phyloP scores from a whole-genome alignment of 805 yeast species.

The Metschnikowia lunata region DNA sequence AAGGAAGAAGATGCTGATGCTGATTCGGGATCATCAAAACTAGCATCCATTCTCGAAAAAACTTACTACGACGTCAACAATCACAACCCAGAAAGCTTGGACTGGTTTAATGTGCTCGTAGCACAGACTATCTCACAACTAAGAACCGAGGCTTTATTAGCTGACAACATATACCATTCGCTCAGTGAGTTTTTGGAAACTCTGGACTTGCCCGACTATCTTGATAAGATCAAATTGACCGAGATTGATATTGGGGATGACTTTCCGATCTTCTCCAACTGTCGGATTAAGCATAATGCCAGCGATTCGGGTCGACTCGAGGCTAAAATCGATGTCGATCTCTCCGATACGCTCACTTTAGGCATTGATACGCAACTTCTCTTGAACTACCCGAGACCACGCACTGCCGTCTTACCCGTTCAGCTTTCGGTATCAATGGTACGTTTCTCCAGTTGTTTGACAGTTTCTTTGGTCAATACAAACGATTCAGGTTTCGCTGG shows the following conservation, averaged over 20 bases:
- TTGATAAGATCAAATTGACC: constrained; percentile 72
- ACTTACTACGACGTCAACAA: constrained; percentile 87
- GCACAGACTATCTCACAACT: constrained; percentile 88
- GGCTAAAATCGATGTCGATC: constrained; percentile 87
- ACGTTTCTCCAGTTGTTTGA: constrained; percentile 83
- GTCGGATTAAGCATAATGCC: constrained; percentile 66
- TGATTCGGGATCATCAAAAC: constrained; percentile 15
- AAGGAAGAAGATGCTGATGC: constrained; percentile 11
- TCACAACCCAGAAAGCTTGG: constrained; percentile 86
- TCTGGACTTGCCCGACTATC: constrained; percentile 70
- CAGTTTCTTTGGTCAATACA: constrained; percentile 62
- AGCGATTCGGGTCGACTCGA: constrained; percentile 56
- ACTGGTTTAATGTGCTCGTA: constrained; percentile 92
- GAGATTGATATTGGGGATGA: constrained; percentile 93
- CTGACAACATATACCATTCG: constrained; percentile 80
- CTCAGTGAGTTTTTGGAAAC: constrained; percentile 61
- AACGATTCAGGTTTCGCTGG: constrained; percentile 15
- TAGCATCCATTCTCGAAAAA: constrained; percentile 67
- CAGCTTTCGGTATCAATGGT: constrained; percentile 82
- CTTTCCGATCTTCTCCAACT: constrained; percentile 91
- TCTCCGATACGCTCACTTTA: constrained; percentile 79
- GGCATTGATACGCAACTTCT: constrained; percentile 79
- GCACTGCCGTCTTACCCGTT: constrained; percentile 84
- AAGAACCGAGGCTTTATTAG: constrained; percentile 79
- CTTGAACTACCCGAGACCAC: constrained; percentile 76